These are phyloP conservation scores for Nicotiana noctiflora DNA, from an alignment of 257 asterid genomes.

Conservation along the genomic window DNA sequence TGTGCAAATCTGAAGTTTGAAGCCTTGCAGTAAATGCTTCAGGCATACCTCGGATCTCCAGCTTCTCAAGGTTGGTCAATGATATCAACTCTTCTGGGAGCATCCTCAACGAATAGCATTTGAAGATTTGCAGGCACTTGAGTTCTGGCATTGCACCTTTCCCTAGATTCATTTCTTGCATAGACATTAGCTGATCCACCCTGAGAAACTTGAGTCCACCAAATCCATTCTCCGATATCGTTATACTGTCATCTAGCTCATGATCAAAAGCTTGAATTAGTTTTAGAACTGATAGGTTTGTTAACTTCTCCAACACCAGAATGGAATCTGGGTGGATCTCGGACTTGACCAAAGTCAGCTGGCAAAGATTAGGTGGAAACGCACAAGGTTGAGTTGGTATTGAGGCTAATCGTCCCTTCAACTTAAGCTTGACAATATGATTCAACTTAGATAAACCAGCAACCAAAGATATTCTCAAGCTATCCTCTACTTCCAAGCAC, in stretches of 20 bases:
- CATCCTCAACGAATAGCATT: background rate
- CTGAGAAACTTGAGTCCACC: background rate
- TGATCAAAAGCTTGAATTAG: background rate
- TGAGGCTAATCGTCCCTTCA: background rate
- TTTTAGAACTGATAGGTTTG: conserved; percentile 1
- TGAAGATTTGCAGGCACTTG: conserved; percentile 5
- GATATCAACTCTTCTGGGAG: conserved; percentile 4
- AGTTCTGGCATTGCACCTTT: conserved; percentile 16
- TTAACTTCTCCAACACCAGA: conserved; percentile 7
- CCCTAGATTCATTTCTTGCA: background rate
- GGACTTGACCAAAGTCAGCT: background rate
- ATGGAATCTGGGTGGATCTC: conserved; percentile 9
- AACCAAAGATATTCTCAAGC: background rate
- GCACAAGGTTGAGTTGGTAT: background rate
- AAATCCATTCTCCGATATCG: conserved; percentile 5
- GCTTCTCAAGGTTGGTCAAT: background rate
- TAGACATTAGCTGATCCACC: background rate
- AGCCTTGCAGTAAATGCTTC: background rate
- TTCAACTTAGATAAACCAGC: background rate
- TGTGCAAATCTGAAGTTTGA: background rate
- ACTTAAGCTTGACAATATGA: conserved; percentile 7
- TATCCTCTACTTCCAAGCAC: background rate
- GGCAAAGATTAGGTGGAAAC: conserved; percentile 18
- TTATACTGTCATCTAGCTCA: background rate
- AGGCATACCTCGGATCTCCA: conserved; percentile 1